Evolutionary conservation across 2,329 filamentous ascomycete genomes (phyloP).

Genomic region (Pseudocercospora crystallina): DNA sequence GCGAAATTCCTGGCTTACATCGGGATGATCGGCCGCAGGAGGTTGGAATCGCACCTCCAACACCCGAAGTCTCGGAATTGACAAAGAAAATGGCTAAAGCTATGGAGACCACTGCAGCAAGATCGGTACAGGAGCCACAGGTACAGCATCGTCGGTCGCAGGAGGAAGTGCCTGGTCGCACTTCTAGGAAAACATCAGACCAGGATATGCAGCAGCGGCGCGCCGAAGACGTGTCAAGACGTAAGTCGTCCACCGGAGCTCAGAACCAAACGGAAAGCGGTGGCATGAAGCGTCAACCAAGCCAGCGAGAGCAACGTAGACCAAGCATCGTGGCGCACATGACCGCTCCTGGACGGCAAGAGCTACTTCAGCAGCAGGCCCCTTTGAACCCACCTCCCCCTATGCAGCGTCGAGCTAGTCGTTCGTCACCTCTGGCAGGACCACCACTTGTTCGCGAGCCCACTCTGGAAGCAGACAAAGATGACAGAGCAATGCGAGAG

Average conservation of each 20-base stretch:
- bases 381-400: slow-evolving; percentile 22
- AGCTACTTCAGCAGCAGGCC: slow-evolving; percentile 31
- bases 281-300: slow-evolving; percentile 35
- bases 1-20: slow-evolving; percentile 34
- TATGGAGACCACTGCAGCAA: slow-evolving; percentile 26
- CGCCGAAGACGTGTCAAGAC: slow-evolving; percentile 23
- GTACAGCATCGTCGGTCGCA: slow-evolving; percentile 21
- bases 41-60: slow-evolving; percentile 16
- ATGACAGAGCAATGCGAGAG: slow-evolving; percentile 37
- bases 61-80: slow-evolving; percentile 32
- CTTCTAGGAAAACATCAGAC: slow-evolving; percentile 29
- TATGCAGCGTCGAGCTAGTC: slow-evolving; percentile 64
- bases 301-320: slow-evolving; percentile 42
- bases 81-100: slow-evolving; percentile 33
- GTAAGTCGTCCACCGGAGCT: slow-evolving; percentile 27
- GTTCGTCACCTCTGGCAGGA: slow-evolving; percentile 37
- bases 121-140: slow-evolving; percentile 15
- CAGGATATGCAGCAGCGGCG: slow-evolving; percentile 23
- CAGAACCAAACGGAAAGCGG: slow-evolving; percentile 18
- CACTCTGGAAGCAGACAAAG: slow-evolving; percentile 23
- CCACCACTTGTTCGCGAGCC: slow-evolving; percentile 52
- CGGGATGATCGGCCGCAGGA: slow-evolving; percentile 33
- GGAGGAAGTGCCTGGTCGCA: slow-evolving; percentile 20
- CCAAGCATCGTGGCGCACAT: slow-evolving; percentile 45
- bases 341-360: slow-evolving; percentile 47